phyloP scores from a whole-genome alignment of 169 alveolate genomes.

The Haemoproteus tartakovskyi region DNA sequence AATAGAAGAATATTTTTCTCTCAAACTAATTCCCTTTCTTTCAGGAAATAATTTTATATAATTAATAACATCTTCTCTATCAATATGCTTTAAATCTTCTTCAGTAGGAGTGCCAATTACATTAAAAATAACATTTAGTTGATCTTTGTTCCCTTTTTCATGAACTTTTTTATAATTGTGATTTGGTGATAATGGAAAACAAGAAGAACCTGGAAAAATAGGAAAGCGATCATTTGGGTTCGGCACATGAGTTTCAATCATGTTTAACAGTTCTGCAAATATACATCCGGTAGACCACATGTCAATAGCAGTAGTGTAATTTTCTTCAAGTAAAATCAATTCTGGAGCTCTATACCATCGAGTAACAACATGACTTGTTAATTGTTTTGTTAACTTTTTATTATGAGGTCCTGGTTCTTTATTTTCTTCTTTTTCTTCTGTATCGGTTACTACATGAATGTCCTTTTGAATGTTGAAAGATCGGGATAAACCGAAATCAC shows the following conservation, averaged over 20 bases:
- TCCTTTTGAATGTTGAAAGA: slow-evolving; percentile 76
- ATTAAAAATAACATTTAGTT: slow-evolving; percentile 82
- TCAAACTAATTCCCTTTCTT: slow-evolving; percentile 67
- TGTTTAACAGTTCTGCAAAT: slow-evolving; percentile 87
- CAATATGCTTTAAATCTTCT: slow-evolving; percentile 82
- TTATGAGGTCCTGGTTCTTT: slow-evolving; percentile 74
- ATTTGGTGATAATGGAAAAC: too few species aligned
- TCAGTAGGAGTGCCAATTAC: slow-evolving; percentile 84
- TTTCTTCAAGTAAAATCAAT: slow-evolving; percentile 87
- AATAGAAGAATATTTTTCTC: slow-evolving; percentile 41
- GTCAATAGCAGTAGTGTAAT: slow-evolving; percentile 89
- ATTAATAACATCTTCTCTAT: too few species aligned
- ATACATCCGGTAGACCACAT: slow-evolving; percentile 94
- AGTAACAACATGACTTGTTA: slow-evolving; percentile 87
- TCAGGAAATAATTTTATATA: slow-evolving; percentile 73
- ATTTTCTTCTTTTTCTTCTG: slow-evolving; percentile 53
- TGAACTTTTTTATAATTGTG: too few species aligned
- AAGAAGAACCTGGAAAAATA: slow-evolving; percentile 88
- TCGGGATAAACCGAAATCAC: slow-evolving; percentile 89
- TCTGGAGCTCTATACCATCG: slow-evolving; percentile 97
- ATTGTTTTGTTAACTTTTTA: too few species aligned
- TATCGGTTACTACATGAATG: slow-evolving; percentile 69
- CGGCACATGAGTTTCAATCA: too few species aligned
- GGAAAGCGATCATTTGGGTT: too few species aligned
- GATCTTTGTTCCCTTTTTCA: slow-evolving; percentile 84